These are phyloP conservation scores for Aegilops tauschii DNA, from an alignment of 176 grass and related monocot genomes.

Conservation along the genomic window DNA sequence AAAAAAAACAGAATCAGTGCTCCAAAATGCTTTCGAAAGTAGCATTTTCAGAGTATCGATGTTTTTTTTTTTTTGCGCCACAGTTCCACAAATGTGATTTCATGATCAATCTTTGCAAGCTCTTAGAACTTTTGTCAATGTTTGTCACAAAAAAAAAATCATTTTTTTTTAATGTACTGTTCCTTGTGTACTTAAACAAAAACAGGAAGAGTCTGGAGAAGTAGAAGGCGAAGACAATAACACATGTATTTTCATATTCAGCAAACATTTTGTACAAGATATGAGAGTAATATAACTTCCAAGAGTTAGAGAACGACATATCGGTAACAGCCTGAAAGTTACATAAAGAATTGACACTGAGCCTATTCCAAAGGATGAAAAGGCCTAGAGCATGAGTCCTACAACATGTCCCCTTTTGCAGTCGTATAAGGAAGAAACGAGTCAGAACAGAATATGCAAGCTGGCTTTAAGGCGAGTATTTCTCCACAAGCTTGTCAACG, in stretches of 20 bases:
- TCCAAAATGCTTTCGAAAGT: no score
- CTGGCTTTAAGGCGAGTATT: conserved; percentile 47
- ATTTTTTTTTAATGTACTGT: no score
- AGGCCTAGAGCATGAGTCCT: background rate
- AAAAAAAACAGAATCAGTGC: no score
- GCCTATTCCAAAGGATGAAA: conserved; percentile 16
- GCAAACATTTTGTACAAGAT: conserved; percentile 36
- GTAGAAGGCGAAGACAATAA: background rate
- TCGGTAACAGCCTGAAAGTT: conserved; percentile 1
- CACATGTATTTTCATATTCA: background rate
- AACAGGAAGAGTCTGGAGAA: background rate
- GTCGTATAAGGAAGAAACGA: conserved; percentile 16
- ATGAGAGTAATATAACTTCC: background rate
- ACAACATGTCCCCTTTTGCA: conserved; percentile 14
- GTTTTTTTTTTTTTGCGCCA: no score
- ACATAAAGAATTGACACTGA: conserved; percentile 32
- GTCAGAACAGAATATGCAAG: background rate
- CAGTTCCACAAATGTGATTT: no score
- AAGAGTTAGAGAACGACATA: background rate
- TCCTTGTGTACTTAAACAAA: background rate
- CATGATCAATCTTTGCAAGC: no score
- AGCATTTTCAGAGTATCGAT: no score
- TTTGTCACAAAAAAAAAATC: no score
- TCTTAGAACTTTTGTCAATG: no score
- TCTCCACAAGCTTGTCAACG: conserved; percentile 80